Evolutionary conservation across 2,329 filamentous ascomycete species (phyloP).

Genomic region (Epichloe scottii): DNA sequence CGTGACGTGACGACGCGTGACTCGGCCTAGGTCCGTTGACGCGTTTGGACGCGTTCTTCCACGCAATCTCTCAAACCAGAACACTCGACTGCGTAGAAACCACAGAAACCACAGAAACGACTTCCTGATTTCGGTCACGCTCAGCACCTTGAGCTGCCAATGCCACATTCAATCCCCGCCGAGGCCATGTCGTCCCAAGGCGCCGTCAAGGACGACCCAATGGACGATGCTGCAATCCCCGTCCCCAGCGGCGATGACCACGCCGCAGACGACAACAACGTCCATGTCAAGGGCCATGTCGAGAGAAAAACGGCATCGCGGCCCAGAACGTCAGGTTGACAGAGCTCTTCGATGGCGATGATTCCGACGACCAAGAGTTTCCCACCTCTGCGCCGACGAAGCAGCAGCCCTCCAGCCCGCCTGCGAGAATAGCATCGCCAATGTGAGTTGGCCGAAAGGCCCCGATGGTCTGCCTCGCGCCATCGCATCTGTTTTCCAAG

Average conservation of each 20-base stretch:
- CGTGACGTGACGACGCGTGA: too few species aligned
- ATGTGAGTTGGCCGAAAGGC: slow-evolving; percentile 21
- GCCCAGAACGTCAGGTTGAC: slow-evolving; percentile 42
- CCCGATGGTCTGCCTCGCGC: not conserved
- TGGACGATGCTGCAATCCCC: slow-evolving; percentile 20
- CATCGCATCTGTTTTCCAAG: not conserved
- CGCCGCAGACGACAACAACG: slow-evolving; percentile 21
- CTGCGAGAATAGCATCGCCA: slow-evolving; percentile 28
- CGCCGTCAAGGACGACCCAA: slow-evolving; percentile 21
- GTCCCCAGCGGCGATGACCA: slow-evolving; percentile 7
- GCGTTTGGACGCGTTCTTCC: too few species aligned
- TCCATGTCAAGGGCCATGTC: slow-evolving; percentile 29
- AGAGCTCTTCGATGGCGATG: slow-evolving; percentile 44
- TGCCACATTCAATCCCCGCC: slow-evolving; percentile 34
- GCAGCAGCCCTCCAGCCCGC: slow-evolving; percentile 26
- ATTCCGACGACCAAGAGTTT: slow-evolving; percentile 51
- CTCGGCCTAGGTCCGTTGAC: too few species aligned
- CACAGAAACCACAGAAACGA: too few species aligned
- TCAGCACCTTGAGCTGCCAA: slow-evolving; percentile 10
- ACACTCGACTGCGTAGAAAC: too few species aligned
- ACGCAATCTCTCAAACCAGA: too few species aligned
- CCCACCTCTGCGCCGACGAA: slow-evolving; percentile 35
- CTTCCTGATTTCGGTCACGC: too few species aligned
- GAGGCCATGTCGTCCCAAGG: slow-evolving; percentile 16
- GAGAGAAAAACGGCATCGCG: slow-evolving; percentile 12